phyloP scores from a whole-genome alignment of 192 early-diverging fungal species.

The Coemansia sp. region DNA sequence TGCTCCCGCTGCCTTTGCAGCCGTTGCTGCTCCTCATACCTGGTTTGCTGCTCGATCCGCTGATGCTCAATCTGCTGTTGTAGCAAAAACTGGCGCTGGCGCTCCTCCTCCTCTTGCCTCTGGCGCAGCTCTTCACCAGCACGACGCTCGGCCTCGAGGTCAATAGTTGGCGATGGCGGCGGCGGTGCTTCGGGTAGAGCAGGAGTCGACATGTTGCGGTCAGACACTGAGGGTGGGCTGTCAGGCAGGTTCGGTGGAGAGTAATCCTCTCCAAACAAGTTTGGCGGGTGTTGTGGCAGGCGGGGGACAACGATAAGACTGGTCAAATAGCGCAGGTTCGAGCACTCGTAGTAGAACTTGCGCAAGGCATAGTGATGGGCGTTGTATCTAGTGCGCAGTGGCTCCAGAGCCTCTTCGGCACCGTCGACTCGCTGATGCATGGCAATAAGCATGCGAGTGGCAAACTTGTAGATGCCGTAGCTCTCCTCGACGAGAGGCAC shows the following conservation, averaged over 20 bases:
- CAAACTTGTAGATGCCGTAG: conserved; percentile 94
- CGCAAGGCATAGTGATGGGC: conserved; percentile 81
- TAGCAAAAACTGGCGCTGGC: conserved; percentile 50
- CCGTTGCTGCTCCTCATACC: conserved; percentile 78
- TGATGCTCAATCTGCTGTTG: conserved; percentile 61
- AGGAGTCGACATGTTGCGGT: conserved; percentile 39
- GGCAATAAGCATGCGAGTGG: conserved; percentile 92
- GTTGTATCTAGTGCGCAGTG: conserved; percentile 87
- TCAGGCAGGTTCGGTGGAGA: conserved; percentile 68
- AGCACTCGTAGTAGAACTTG: conserved; percentile 92
- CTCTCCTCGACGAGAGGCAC: conserved; percentile 98
- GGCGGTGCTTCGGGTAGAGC: conserved; percentile 54
- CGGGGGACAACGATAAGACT: conserved; percentile 89
- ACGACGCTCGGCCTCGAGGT: conserved; percentile 64
- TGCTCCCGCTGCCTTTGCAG: conserved; percentile 72
- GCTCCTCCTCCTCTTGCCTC: conserved; percentile 69
- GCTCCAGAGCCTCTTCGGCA: conserved; percentile 84
- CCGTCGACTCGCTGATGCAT: conserved; percentile 74
- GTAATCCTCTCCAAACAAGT: conserved; percentile 71
- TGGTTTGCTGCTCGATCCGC: conserved; percentile 72
- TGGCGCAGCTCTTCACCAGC: conserved; percentile 65
- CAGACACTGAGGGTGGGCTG: conserved; percentile 32
- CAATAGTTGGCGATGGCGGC: conserved; percentile 60
- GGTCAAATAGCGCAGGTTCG: conserved; percentile 88
- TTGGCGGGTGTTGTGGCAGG: conserved; percentile 80